Base-by-base conservation (phyloP, 2,329 filamentous ascomycete genomes). In the Verticillium dahliae region DNA sequence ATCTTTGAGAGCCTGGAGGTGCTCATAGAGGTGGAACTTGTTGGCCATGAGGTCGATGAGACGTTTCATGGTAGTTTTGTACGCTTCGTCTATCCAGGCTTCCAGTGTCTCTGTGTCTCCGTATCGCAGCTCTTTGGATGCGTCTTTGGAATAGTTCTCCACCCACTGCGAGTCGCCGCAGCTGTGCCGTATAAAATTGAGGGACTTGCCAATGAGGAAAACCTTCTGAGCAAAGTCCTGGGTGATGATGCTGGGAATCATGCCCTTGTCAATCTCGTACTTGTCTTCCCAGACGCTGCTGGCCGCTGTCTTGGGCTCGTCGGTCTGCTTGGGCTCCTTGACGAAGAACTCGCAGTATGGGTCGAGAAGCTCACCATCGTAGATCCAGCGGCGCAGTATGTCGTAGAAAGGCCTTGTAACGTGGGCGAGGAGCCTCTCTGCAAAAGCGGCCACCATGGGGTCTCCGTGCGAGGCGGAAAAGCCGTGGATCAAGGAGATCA, bases 171-270 rank as follows among this genome's bases (percentile, higher is more conserved):
- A 91, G 73, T 99, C 96, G 9, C 90, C 90, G 72, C 95, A 99
- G 67, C 92, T 94, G 74, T 97, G 93, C 31, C 95, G 89, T 72
- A 99, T 97, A 75, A 99, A 99, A 75, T 99, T 99, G 60, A 99
- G 83, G 4, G 93, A 97, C 74, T 99, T 99, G 61, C 95, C 95
- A 68, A 99, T 99, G 7, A 99, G 79, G 69, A 98, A 98, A 6
- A 99, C 91, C 71, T 97, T 97, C 67, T 95, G 91, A 0, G 95
- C 92, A 75, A 99, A 97, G 64, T 97, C 93, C 55, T 90, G 84
- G 0, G 92, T 96, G 67, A 97, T 92, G 70, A 98, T 98, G 52
- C 89, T 93, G 0, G 95, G 95, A 31, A 97, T 88, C 90, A 97
- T 95, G 57, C 85, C 83, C 62, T 90, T 84, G 67, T 91, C 88